A percentile compares a stretch with the other conserved stretches of the same genome.
Conservation (phyloP, 192 early-diverging fungal species). For the Phlyctochytrium arcticum region DNA sequence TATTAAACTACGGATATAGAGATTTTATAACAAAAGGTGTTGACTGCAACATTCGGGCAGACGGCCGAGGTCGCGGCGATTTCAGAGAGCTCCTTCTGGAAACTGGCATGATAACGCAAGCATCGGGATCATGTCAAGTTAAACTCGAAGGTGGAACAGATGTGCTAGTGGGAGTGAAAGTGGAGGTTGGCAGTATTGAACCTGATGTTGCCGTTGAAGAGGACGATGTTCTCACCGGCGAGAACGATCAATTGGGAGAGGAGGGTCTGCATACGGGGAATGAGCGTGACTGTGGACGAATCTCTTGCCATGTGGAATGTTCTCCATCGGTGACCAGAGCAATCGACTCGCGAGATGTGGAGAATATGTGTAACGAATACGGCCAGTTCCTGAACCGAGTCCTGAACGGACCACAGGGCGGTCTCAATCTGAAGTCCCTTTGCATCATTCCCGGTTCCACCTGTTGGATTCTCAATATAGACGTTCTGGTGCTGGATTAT, state of each 20-base stretch:
- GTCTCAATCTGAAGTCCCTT: slow-evolving; percentile 78
- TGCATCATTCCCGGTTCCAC: slow-evolving; percentile 86
- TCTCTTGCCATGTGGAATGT: slow-evolving; percentile 87
- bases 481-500: slow-evolving; percentile 86
- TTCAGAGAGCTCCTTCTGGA: slow-evolving; percentile 76
- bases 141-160: slow-evolving; percentile 76
- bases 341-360: slow-evolving; percentile 33
- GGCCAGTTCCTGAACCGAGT: slow-evolving; percentile 77
- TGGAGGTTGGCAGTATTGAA: slow-evolving; percentile 68
- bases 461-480: slow-evolving; percentile 83
- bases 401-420: slow-evolving; percentile 75
- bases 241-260: slow-evolving; percentile 18
- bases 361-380: slow-evolving; percentile 81
- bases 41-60: slow-evolving; percentile 73
- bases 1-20: neutral
- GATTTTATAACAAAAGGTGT: slow-evolving; percentile 83
- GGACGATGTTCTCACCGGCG: slow-evolving; percentile 56
- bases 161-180: slow-evolving; percentile 92
- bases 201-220: slow-evolving; percentile 22
- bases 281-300: slow-evolving; percentile 47
- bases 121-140: slow-evolving; percentile 77
- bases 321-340: slow-evolving; percentile 26
- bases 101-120: slow-evolving; percentile 84
- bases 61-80: slow-evolving; percentile 79
- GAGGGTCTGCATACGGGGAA: slow-evolving; percentile 3